Evolutionary conservation across 306 rosid genomes (phyloP).

Genomic region (Vicia villosa): DNA sequence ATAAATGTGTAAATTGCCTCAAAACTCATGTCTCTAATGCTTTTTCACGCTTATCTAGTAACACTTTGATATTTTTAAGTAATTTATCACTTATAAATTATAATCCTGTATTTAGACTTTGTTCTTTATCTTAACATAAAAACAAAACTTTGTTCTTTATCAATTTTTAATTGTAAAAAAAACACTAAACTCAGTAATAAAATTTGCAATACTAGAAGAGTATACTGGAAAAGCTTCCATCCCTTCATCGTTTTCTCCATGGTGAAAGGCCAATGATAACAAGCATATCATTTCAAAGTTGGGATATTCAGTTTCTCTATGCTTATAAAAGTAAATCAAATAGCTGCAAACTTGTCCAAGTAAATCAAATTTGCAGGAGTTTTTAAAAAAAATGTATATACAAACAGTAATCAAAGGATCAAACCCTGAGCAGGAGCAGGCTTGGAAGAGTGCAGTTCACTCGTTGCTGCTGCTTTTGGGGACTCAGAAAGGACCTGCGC

Average conservation of each 20-base stretch:
- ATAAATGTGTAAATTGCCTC: too few relatives aligned
- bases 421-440: conserved; percentile 83
- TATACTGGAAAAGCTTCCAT: conserved; percentile 11
- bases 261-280: not conserved
- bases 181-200: not conserved
- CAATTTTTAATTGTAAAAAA: too few relatives aligned
- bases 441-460: conserved; percentile 56
- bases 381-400: conserved; percentile 50
- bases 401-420: conserved; percentile 70
- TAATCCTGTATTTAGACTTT: too few relatives aligned
- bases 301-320: conserved; percentile 36
- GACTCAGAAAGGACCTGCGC: conserved; percentile 77
- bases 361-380: conserved; percentile 40
- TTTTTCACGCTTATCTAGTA: too few relatives aligned
- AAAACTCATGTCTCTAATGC: too few relatives aligned
- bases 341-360: conserved; percentile 44
- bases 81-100: too few relatives aligned
- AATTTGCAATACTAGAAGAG: not conserved
- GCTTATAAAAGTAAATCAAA: conserved; percentile 33
- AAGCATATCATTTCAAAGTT: conserved; percentile 22
- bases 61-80: too few relatives aligned
- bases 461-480: conserved; percentile 63
- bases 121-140: too few relatives aligned
- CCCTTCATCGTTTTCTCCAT: not conserved
- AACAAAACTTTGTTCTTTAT: too few relatives aligned